Evolutionary conservation across 2,329 filamentous ascomycete genomes (phyloP), one percentile per base, ranked within the genome.

Genomic region (Ascocoryne sarcoides): DNA sequence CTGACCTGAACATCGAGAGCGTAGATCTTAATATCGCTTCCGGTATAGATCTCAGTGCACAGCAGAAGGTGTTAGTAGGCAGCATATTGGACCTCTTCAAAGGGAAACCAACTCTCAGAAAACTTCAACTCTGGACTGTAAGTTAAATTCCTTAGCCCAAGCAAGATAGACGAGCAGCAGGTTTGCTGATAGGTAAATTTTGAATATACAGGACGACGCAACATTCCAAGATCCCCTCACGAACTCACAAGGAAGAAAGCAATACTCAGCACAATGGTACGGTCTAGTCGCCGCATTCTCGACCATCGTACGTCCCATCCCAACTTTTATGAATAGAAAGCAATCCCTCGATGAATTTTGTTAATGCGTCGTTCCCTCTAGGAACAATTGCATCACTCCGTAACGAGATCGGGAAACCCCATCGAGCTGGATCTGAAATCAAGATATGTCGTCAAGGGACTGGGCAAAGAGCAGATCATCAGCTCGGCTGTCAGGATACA

Each of bases 71-170:
- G 0, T 44, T 79, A 21, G 69, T 79, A 10, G 71, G 71, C 43
- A 71, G 68, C 33, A 65, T 81, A 10, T 65, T 82, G 17, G 76
- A 81, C 53, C 69, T 81, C 35, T 81, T 80, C 54, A 71, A 73
- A 23, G 76, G 76, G 33, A 66, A 69, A 14, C 74, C 76, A 0
- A 73, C 73, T 2, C 65, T 78, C 2, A 66, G 67, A 30, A 78
- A 80, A 54, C 66, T 81, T 33, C 61, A 65, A 10, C 65, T 82
- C 17, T 82, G 76, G 77, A 64, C 64, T 9, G n/a, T n/a, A n/a
- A n/a, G n/a, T n/a, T n/a, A n/a, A n/a, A n/a, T n/a, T n/a, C n/a
- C n/a, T n/a, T n/a, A n/a, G n/a, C n/a, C n/a, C n/a, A n/a, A n/a
- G n/a, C n/a, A n/a, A n/a, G n/a, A n/a, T n/a, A n/a, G n/a, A n/a